Base-by-base conservation (phyloP, 1,139 yeast species). In the Candida frijolesensis region DNA sequence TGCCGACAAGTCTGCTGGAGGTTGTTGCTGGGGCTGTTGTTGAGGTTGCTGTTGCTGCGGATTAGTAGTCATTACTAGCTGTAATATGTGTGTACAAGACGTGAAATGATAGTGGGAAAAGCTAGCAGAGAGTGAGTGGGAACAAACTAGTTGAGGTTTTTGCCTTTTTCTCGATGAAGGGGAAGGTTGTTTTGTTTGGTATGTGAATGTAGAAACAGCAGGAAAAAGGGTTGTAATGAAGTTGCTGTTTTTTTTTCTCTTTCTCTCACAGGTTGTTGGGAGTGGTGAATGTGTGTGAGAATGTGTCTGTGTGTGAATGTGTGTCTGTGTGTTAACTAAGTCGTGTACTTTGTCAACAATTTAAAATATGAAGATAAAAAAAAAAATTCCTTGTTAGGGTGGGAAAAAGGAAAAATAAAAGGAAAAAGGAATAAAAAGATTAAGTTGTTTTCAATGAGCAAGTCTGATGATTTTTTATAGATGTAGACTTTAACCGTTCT, bases 1-100 rank as follows among this genome's bases (percentile, higher is more conserved):
- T n/a, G 49, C 34, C 1, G 43, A 15, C 22, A 45, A 42, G 14
- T 45, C 19, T 11, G 45, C 11, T 22, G 40, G 37, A 14, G 43
- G 51, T 40, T 44, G 44, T 19, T 44, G 51, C 12, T 25, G 46
- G 14, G 40, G 50, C 15, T 30, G 52, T 37, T 42, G 47, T 22
- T 43, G 47, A 3, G 43, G 33, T 41, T 29, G 44, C 30, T 32
- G 32, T 10, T 38, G 42, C n/a, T 38, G 42, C 3, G 42, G 42
- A 38, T 38, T 38, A 38, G 42, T 38, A 22, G 42, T 38, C 42
- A 38, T 38, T 2, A 11, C 30, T 16, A 37, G 41, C 30, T 38
- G 30, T 19, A 15, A 34, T 38, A 9, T 14, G n/a, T 22, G 12
- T 38, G 42, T 19, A 14, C 4, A 7, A 15, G 16, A 5, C 10